phyloP scores from a whole-genome alignment of 768 basidiomycete genomes.

The Guyanaporus albipodus region DNA sequence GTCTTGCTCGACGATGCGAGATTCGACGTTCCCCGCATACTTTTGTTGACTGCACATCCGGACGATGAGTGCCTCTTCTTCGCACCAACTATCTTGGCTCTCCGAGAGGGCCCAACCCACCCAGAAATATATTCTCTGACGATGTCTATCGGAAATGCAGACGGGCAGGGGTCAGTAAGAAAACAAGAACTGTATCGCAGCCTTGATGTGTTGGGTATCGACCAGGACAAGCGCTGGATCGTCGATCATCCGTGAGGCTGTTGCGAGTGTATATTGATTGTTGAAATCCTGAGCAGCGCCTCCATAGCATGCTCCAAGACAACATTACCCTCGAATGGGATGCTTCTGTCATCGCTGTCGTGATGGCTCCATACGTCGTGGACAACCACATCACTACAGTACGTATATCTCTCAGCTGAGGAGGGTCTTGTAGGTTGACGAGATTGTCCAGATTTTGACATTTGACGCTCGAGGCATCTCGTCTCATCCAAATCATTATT shows the following conservation, averaged over 20 bases:
- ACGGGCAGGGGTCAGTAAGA: constrained; percentile 65
- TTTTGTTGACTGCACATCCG: constrained; percentile 87
- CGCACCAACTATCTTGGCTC: constrained; percentile 69
- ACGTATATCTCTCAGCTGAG: constrained; percentile 19
- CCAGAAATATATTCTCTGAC: constrained; percentile 59
- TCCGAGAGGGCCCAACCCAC: constrained; percentile 29
- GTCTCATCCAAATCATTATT: constrained; percentile 82
- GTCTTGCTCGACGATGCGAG: constrained; percentile 11
- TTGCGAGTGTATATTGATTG: constrained; percentile 1
- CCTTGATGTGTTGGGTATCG: constrained; percentile 65
- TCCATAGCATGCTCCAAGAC: constrained; percentile 63
- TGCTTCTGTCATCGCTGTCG: constrained; percentile 49
- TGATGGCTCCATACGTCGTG: constrained; percentile 55
- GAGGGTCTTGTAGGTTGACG: constrained; percentile 1
- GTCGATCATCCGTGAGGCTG: constrained; percentile 68
- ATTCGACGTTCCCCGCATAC: constrained; percentile 29
- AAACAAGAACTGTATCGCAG: constrained; percentile 57
- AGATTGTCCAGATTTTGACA: constrained; percentile 63
- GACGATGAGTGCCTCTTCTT: constrained; percentile 97
- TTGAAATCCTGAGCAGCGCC: constrained; percentile 7
- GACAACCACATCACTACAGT: constrained; percentile 63
- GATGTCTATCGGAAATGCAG: constrained; percentile 75
- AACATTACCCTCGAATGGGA: constrained; percentile 70
- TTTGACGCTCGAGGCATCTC: constrained; percentile 79
- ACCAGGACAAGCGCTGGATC: constrained; percentile 48